Evolutionary conservation across 805 yeast genomes (phyloP), one percentile per base, ranked within the genome.

Genomic region (Ogataea ramenticola): DNA sequence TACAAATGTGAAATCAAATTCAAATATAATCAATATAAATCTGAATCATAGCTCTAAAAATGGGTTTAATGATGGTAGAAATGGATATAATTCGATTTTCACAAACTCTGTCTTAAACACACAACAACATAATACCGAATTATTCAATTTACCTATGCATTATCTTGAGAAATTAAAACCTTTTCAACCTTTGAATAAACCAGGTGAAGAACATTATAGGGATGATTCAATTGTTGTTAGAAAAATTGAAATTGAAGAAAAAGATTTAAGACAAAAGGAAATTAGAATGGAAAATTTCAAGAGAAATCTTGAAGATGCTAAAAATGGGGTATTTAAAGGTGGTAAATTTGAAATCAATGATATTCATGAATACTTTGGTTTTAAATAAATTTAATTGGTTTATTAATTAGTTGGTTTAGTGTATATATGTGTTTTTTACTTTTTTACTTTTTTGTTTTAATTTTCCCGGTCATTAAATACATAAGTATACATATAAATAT

Each of bases 101-200:
- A 58, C 65, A 20, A 59, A 60, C 43, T 50, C 63, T 7, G 54
- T 55, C n/a, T 49, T 61, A 31, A 59, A 61, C 39, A 62, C 66
- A 4, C 65, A 62, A 42, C 64, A 62, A 42, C 64, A 60, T 43
- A 58, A 59, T 44, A 45, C 58, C 16, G 65, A 60, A 49, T 49
- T 62, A 48, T 59, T 61, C 48, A 62, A 62, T 42, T 53, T 62
- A 17, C 66, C 66, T 10, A 44, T 56, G 24, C 53, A 55, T 31
- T 57, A 56, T 39, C 45, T 62, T 16, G 56, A 52, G 30, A 52
- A 49, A 32, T 43, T 56, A 29, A 46, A 46, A 38, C 60, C 60
- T 14, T 56, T 51, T 36, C 46, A 53, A 35, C 43, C 46, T 27
- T 36, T 47, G 14, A 50, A 51, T 27, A 39, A 46, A 33, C 65